Evolutionary conservation across 1,139 yeast species (phyloP).

Genomic region (Saccharomyces uvarum): DNA sequence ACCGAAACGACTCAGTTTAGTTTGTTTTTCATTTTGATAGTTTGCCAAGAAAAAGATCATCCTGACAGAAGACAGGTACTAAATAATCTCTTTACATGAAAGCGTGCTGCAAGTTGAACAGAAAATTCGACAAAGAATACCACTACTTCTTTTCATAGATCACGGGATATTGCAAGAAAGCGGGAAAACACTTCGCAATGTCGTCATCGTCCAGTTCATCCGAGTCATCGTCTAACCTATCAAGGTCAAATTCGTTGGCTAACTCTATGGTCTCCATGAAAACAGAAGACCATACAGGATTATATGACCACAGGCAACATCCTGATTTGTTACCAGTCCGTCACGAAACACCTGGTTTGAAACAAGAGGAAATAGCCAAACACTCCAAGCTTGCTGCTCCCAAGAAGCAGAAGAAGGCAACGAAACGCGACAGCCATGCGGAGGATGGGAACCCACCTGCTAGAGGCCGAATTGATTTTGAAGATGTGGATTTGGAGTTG

Average conservation of each 20-base stretch:
- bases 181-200: neutral
- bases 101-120: neutral
- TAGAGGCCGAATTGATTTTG: neutral
- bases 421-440: neutral
- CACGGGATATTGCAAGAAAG: neutral
- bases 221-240: conserved; percentile 10
- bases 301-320: conserved; percentile 53
- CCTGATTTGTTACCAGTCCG: conserved; percentile 30
- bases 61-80: neutral
- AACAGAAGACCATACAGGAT: conserved; percentile 38
- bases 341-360: neutral
- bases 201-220: conserved; percentile 1
- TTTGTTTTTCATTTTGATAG: neutral
- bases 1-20: neutral
- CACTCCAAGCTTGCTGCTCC: neutral
- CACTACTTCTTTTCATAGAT: neutral
- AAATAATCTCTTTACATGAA: neutral
- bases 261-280: conserved; percentile 32
- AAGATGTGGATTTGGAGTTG: conserved; percentile 14
- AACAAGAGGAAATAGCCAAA: conserved; percentile 17
- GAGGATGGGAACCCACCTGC: neutral
- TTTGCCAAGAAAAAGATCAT: neutral
- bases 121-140: neutral
- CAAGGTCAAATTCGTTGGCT: conserved; percentile 21
- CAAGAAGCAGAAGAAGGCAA: neutral